A percentile compares a stretch with the other conserved stretches of the same genome.
These are phyloP conservation scores for Cydonia oblonga DNA, from an alignment of 331 rosid species.

Conservation along the genomic window DNA sequence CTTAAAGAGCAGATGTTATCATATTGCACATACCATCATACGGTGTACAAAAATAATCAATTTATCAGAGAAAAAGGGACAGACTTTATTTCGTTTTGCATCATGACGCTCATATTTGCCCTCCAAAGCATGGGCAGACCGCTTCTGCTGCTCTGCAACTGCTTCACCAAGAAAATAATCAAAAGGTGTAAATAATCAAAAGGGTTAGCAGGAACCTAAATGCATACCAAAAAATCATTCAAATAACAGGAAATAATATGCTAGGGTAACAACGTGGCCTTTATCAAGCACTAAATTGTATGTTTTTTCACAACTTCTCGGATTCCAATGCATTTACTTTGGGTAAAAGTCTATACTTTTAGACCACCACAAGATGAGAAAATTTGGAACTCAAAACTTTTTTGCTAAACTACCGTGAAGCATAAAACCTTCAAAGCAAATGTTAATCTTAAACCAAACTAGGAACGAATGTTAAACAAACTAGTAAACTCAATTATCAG, in stretches of 20 bases:
- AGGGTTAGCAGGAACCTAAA: conserved; percentile 19
- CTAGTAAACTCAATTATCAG: neutral
- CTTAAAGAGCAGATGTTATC: neutral
- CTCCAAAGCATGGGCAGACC: conserved; percentile 49
- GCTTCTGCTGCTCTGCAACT: conserved; percentile 72
- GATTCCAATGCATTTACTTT: neutral
- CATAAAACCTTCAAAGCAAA: neutral
- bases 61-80: conserved; percentile 21
- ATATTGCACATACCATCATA: conserved; percentile 6
- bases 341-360: neutral
- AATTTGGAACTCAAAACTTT: neutral
- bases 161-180: conserved; percentile 28
- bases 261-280: neutral
- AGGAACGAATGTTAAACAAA: neutral
- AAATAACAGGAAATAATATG: neutral
- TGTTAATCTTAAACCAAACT: neutral
- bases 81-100: conserved; percentile 62
- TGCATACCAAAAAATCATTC: neutral
- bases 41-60: neutral
- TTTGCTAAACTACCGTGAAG: neutral
- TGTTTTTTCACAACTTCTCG: neutral
- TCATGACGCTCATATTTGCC: conserved; percentile 68
- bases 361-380: neutral
- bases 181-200: conserved; percentile 10
- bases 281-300: neutral